These are phyloP conservation scores for Teunomyces lycoperdinae DNA, from an alignment of 805 yeast species.

Conservation along the genomic window DNA sequence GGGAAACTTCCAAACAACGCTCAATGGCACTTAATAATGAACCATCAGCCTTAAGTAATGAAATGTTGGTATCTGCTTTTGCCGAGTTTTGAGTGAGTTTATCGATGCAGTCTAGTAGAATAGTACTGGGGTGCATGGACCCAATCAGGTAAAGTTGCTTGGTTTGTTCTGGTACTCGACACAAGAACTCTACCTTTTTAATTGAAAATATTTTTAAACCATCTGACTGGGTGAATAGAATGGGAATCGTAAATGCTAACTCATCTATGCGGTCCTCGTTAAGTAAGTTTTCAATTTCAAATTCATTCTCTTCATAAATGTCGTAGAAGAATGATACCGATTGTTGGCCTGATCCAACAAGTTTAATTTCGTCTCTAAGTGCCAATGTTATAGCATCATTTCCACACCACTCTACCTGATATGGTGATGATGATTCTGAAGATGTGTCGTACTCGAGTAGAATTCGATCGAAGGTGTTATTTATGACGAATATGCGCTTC, in stretches of 20 bases:
- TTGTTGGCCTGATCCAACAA: constrained; percentile 70
- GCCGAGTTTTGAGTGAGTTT: constrained; percentile 67
- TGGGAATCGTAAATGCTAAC: constrained; percentile 31
- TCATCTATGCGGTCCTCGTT: constrained; percentile 11
- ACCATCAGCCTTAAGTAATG: constrained; percentile 44
- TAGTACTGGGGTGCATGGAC: constrained; percentile 77
- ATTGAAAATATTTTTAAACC: constrained; percentile 68
- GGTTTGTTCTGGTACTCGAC: constrained; percentile 57
- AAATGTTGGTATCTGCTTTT: constrained; percentile 74
- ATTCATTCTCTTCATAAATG: constrained; percentile 25
- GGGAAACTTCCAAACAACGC: constrained; percentile 70
- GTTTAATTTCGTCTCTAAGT: constrained; percentile 59
- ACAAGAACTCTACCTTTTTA: constrained; percentile 56
- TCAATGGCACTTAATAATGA: constrained; percentile 58
- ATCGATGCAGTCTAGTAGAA: constrained; percentile 70
- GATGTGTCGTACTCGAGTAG: constrained; percentile 46
- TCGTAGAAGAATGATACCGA: constrained; percentile 51
- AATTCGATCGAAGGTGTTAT: constrained; percentile 43
- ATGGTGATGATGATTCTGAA: constrained; percentile 37
- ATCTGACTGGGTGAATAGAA: constrained; percentile 56
- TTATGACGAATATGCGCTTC: constrained; percentile 49
- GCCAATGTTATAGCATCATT: constrained; percentile 72
- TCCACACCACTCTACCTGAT: constrained; percentile 75
- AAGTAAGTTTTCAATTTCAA: constrained; percentile 24
- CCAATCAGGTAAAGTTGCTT: constrained; percentile 76